These are phyloP conservation scores for Penicillium sp. DNA, from an alignment of 2,329 filamentous ascomycete genomes.

Conservation along the genomic window DNA sequence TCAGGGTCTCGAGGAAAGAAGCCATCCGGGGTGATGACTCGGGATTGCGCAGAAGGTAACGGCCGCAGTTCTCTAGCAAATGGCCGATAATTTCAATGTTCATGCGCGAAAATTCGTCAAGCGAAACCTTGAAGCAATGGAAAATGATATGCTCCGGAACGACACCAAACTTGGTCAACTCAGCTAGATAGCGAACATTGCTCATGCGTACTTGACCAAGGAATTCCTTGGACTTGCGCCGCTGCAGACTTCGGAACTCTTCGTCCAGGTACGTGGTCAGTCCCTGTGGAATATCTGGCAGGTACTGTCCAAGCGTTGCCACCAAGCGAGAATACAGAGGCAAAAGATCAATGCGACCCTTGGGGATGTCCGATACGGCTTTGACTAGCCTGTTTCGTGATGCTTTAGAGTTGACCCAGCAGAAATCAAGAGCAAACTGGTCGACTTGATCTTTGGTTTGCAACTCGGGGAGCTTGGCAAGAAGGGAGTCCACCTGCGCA, in stretches of 20 bases:
- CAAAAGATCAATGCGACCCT: constrained; percentile 85
- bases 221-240: constrained; percentile 97
- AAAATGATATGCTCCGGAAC: constrained; percentile 99
- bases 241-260: constrained; percentile 93
- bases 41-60: constrained; percentile 87
- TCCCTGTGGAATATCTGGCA: constrained; percentile 90
- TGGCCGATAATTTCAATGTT: constrained; percentile 99
- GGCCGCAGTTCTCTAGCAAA: constrained; percentile 90
- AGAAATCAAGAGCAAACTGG: constrained; percentile 92
- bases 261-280: constrained; percentile 90
- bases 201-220: constrained; percentile 87
- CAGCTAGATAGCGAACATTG: constrained; percentile 96
- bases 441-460: constrained; percentile 90
- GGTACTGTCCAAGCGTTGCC: constrained; percentile 88
- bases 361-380: constrained; percentile 89
- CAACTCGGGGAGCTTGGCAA: constrained; percentile 84
- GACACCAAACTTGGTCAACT: constrained; percentile 96
- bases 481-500: constrained; percentile 88
- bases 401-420: constrained; percentile 96
- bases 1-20: constrained; percentile 89
- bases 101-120: constrained; percentile 97
- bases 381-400: constrained; percentile 93
- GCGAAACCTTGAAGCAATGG: constrained; percentile 93
- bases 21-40: constrained; percentile 92
- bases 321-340: constrained; percentile 90